Conservation (phyloP, 139 green algal species). For the Chloropicon primus region DNA sequence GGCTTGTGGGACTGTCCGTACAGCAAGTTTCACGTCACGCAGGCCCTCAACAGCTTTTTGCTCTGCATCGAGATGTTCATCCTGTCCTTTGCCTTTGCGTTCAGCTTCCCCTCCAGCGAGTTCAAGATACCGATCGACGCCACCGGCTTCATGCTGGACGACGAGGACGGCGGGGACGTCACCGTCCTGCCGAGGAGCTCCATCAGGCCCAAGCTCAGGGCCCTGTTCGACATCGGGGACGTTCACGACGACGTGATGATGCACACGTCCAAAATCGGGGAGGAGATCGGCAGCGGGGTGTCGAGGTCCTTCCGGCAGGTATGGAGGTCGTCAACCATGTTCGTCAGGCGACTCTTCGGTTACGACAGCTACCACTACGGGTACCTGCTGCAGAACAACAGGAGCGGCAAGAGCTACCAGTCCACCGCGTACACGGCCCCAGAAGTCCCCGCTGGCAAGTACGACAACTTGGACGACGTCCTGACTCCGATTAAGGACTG, state of each 20-base stretch:
- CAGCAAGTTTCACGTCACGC: neutral
- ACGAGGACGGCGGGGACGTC: neutral
- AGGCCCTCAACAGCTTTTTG: constrained; percentile 48
- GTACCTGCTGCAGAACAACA: neutral
- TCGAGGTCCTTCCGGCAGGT: neutral
- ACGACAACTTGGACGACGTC: neutral
- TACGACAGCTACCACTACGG: neutral
- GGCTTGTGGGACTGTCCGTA: neutral
- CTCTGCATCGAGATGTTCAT: constrained; percentile 97
- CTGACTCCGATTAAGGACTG: neutral
- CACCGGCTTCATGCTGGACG: neutral
- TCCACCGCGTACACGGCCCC: neutral
- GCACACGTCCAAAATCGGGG: neutral
- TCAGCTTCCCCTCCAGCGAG: constrained; percentile 70
- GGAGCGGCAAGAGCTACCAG: neutral
- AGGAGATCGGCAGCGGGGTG: neutral
- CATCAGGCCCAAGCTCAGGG: neutral
- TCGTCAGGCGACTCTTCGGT: neutral
- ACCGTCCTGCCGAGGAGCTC: neutral
- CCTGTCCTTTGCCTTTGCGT: constrained; percentile 71
- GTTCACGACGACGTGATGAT: neutral
- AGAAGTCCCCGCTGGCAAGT: neutral
- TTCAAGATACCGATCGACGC: neutral
- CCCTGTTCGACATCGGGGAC: neutral
- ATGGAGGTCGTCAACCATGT: neutral